Percentiles rank a stretch among this genome's conserved stretches.
Conservation (phyloP, 192 early-diverging fungal genomes). For the Coemansia sp. region DNA sequence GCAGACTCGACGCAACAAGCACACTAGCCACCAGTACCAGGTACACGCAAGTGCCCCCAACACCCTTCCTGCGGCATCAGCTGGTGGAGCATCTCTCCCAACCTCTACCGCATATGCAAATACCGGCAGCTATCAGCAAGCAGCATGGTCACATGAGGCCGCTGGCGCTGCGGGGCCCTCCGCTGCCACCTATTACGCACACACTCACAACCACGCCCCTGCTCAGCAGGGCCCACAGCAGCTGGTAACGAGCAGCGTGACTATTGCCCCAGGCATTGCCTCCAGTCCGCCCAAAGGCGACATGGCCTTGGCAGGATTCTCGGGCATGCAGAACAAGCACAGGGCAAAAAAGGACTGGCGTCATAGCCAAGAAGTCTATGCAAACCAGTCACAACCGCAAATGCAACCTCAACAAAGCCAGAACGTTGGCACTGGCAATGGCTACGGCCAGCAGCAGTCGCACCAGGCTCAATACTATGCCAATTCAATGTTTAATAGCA, state of each 20-base stretch:
- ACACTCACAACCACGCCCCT: conserved; percentile 1
- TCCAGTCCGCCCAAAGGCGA: conserved; percentile 8
- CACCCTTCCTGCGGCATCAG: conserved; percentile 4
- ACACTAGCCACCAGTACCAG: conserved; percentile 1
- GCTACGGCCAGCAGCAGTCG: not conserved
- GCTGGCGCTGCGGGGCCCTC: not conserved
- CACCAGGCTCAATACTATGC: too few species aligned
- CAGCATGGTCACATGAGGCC: conserved; percentile 9
- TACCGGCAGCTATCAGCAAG: conserved; percentile 5
- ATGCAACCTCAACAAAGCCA: too few species aligned
- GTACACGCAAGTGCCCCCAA: not conserved
- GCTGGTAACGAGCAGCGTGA: not conserved
- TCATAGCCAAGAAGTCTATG: not conserved
- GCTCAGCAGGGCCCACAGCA: conserved; percentile 1
- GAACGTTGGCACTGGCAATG: conserved; percentile 1
- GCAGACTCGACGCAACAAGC: not conserved
- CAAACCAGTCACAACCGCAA: not conserved
- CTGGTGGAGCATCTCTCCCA: not conserved
- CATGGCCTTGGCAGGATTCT: conserved; percentile 11
- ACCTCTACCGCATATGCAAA: conserved; percentile 1
- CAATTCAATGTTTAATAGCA: too few species aligned
- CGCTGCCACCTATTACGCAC: not conserved
- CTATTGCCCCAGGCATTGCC: not conserved
- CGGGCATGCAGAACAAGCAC: conserved; percentile 16
- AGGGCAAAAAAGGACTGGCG: conserved; percentile 2